Evolutionary conservation across 2,329 filamentous ascomycete genomes (phyloP), one percentile per base, ranked within the genome.

Genomic region (Arthroderma sp.): DNA sequence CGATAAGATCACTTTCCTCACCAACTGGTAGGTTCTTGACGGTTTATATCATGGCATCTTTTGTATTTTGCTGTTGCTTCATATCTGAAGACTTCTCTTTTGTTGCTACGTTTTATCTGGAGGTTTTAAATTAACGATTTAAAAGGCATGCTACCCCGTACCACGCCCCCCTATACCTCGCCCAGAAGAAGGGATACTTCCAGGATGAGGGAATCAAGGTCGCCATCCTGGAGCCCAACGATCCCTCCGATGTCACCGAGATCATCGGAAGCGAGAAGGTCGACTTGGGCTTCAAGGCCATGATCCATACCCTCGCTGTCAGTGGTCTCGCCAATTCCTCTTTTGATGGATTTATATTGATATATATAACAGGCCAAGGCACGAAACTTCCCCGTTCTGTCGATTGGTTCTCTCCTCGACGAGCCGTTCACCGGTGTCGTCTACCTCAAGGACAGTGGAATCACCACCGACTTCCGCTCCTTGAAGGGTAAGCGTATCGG

Each of bases 1-100:
- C 72, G 86, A 89, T 71, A 89, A 89, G 82, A 88, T 90, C 68
- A 89, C 86, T 56, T 90, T 89, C 76, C 78, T 89, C 70, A 87
- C 85, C 74, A 89, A 90, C 79, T 90, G 86, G 86, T 88, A 81
- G 69, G 74, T 67, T n/a, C 25, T 38, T 49, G 25, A 49, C 15
- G 60, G 59, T 65, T 61, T 44, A 25, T n/a, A 43, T 28, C 33
- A 28, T 17, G n/a, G 39, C 2, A 13, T 19, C 23, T 54, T 55
- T 49, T 41, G 47, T 56, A 44, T 51, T 37, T 41, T 35, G 4
- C 43, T 6, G 15, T 6, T 11, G n/a, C 7, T 52, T 19, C 8
- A 2, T 52, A 33, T 19, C 35, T 52, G 49, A 9, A 23, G 6
- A 11, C 17, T 25, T 47, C 4, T 15, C 41, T 55, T 52, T 56